Percentiles rank a stretch among this genome's conserved stretches.
Conservation (phyloP, 2,329 filamentous ascomycete species). For the Scopulariopsis brevicaulis region DNA sequence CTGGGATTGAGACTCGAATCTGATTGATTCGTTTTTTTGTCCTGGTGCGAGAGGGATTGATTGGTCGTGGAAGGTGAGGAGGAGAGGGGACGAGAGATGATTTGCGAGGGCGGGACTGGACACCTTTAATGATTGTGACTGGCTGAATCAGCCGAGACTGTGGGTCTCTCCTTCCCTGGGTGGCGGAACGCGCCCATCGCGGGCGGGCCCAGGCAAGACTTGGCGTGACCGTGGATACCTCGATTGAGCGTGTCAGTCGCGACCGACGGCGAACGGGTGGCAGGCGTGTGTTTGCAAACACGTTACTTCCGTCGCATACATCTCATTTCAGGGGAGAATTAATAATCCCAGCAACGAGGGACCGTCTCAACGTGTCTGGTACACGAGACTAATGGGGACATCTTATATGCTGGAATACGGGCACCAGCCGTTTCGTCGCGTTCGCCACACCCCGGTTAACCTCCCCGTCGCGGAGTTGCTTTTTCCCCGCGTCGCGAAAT, state of each 20-base stretch:
- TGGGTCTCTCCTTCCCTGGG: conserved; percentile 18
- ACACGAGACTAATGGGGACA: not conserved
- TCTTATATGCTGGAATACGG: not conserved
- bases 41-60: conserved; percentile 23
- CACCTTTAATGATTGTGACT: conserved; percentile 29
- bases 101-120: conserved; percentile 33
- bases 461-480: not conserved
- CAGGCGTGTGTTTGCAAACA: not conserved
- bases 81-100: conserved; percentile 26
- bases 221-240: not conserved
- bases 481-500: not conserved
- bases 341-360: not conserved
- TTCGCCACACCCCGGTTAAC: not conserved
- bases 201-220: not conserved
- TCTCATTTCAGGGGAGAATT: not conserved
- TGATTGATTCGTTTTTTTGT: conserved; percentile 6
- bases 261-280: not conserved
- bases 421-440: not conserved
- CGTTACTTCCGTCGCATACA: not conserved
- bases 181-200: not conserved
- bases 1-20: conserved; percentile 3
- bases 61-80: conserved; percentile 35
- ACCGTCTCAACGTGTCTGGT: not conserved
- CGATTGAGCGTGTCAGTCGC: not conserved
- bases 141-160: conserved; percentile 31